These are phyloP conservation scores for Elaeis guineensis DNA, from an alignment of 176 grass and related monocot genomes.

Conservation along the genomic window DNA sequence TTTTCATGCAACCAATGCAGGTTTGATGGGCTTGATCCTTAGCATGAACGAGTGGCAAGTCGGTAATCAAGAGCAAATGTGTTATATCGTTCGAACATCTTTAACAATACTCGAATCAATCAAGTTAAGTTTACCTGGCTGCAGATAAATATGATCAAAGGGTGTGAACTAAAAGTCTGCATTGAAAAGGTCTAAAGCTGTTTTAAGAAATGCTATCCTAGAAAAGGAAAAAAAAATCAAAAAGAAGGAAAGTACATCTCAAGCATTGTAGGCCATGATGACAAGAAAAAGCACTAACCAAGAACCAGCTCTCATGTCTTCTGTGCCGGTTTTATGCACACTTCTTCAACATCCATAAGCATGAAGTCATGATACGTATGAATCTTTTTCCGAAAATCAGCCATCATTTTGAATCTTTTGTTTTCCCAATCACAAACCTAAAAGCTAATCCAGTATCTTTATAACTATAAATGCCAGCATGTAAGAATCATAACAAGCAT, in stretches of 20 bases:
- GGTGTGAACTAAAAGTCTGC: conserved; percentile 85
- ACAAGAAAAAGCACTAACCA: neutral
- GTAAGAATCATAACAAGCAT: too few species aligned
- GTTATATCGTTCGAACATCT: conserved; percentile 1
- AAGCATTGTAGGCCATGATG: neutral
- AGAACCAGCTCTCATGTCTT: conserved; percentile 50
- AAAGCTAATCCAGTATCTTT: conserved; percentile 64
- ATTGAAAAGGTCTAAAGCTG: conserved; percentile 80
- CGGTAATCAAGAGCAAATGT: conserved; percentile 23
- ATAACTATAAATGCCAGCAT: too few species aligned
- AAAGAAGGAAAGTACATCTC: conserved; percentile 7
- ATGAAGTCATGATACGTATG: conserved; percentile 86
- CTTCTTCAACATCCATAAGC: conserved; percentile 84
- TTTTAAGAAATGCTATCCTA: conserved; percentile 92
- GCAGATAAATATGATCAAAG: conserved; percentile 84
- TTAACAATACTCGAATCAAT: too few species aligned
- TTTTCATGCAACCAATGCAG: conserved; percentile 98
- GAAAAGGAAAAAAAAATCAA: neutral
- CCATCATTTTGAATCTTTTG: conserved; percentile 70
- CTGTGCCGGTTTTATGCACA: conserved; percentile 44
- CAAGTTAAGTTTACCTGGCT: conserved; percentile 48
- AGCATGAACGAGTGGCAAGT: conserved; percentile 76
- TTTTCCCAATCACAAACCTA: conserved; percentile 59
- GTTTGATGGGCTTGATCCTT: conserved; percentile 70
- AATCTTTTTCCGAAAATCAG: conserved; percentile 59